Conservation (phyloP, 805 yeast species). For the Yarrowia deformans region DNA sequence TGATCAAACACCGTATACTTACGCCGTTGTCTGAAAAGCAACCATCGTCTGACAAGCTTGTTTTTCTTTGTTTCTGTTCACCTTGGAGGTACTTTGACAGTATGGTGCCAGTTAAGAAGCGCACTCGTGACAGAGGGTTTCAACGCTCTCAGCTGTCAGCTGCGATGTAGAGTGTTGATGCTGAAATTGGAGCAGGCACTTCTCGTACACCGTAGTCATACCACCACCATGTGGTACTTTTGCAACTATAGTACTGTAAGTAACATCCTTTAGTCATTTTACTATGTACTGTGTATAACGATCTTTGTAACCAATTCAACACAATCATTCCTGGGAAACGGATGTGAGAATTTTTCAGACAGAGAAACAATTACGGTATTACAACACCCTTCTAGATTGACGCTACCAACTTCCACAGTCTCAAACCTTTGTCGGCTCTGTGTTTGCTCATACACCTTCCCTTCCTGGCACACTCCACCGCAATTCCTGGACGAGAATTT, state of each 20-base stretch:
- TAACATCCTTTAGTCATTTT: too few relatives aligned
- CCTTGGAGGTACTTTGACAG: neutral
- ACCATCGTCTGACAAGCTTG: constrained; percentile 1
- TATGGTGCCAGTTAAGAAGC: neutral
- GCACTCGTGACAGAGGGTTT: neutral
- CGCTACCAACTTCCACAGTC: neutral
- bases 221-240: too few relatives aligned
- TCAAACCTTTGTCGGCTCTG: neutral
- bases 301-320: too few relatives aligned
- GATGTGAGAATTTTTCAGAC: neutral
- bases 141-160: too few relatives aligned
- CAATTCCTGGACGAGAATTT: neutral
- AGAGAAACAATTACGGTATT: neutral
- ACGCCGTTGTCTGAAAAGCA: neutral
- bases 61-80: neutral
- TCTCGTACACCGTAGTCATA: too few relatives aligned
- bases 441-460: constrained; percentile 13
- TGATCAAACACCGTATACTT: neutral
- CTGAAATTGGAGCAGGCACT: too few relatives aligned
- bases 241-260: too few relatives aligned
- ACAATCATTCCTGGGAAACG: neutral
- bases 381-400: neutral
- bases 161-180: too few relatives aligned
- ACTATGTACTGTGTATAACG: too few relatives aligned
- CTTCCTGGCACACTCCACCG: neutral